Evolutionary conservation across 768 basidiomycete genomes (phyloP).

Genomic region (Pulveroboletus sp.): DNA sequence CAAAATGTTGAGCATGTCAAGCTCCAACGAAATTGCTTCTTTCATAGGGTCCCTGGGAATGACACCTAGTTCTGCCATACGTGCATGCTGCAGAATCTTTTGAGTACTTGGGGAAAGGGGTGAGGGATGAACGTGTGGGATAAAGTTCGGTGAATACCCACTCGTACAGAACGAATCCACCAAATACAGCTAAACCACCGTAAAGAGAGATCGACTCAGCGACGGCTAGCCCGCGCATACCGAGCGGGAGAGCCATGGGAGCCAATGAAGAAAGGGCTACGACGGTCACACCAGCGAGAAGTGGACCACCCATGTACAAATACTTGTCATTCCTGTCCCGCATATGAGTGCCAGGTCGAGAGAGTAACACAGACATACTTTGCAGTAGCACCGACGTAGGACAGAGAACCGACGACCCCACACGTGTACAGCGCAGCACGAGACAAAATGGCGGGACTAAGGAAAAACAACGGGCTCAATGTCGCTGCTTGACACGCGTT

Average conservation of each 20-base stretch:
- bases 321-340: constrained; percentile 66
- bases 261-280: constrained; percentile 84
- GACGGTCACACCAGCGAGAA: constrained; percentile 84
- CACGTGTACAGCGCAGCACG: constrained; percentile 86
- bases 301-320: constrained; percentile 80
- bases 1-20: constrained; percentile 92
- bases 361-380: constrained; percentile 38
- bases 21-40: constrained; percentile 73
- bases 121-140: not conserved
- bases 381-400: constrained; percentile 86
- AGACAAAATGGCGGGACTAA: constrained; percentile 78
- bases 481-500: constrained; percentile 84
- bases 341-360: not conserved
- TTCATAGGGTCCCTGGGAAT: constrained; percentile 70
- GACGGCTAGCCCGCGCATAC: constrained; percentile 69
- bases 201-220: constrained; percentile 79
- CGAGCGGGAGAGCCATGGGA: constrained; percentile 84
- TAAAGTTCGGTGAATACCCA: constrained; percentile 32
- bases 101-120: constrained; percentile 49
- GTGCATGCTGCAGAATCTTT: constrained; percentile 75
- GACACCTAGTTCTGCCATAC: constrained; percentile 62
- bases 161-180: constrained; percentile 86
- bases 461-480: constrained; percentile 84
- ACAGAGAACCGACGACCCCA: constrained; percentile 80
- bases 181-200: constrained; percentile 84